phyloP scores from a whole-genome alignment of 805 yeast genomes.

The Hanseniaspora taiwanica region DNA sequence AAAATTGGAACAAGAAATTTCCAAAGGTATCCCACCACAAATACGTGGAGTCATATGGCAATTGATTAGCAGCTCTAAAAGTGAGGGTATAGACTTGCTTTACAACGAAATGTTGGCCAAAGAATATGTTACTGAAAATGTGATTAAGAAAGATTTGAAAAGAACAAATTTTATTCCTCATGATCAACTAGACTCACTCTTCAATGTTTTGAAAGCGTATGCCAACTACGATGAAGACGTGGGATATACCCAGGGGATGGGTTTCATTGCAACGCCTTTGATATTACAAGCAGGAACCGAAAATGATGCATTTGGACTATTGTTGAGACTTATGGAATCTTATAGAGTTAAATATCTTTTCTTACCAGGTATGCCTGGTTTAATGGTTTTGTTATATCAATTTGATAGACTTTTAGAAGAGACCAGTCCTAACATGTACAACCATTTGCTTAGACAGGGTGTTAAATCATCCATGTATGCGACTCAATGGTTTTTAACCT shows the following conservation, averaged over 20 bases:
- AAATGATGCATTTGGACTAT: constrained; percentile 70
- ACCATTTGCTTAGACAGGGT: constrained; percentile 76
- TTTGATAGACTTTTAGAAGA: constrained; percentile 82
- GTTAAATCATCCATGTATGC: constrained; percentile 92
- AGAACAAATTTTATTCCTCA: constrained; percentile 71
- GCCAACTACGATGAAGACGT: constrained; percentile 81
- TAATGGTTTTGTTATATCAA: constrained; percentile 73
- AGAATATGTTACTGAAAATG: constrained; percentile 54
- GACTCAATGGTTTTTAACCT: constrained; percentile 91
- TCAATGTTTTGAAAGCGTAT: constrained; percentile 69
- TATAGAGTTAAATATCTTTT: constrained; percentile 71
- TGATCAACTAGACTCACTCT: constrained; percentile 51
- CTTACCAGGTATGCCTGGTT: constrained; percentile 86
- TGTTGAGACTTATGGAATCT: constrained; percentile 71
- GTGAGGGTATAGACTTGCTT: constrained; percentile 28
- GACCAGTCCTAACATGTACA: constrained; percentile 52
- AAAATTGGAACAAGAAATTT: constrained; percentile 45
- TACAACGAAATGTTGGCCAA: constrained; percentile 33
- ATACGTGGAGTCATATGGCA: constrained; percentile 91
- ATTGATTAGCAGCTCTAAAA: constrained; percentile 66
- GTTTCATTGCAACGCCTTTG: constrained; percentile 78
- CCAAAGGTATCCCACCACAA: constrained; percentile 71
- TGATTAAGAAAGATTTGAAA: constrained; percentile 68
- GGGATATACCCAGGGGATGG: constrained; percentile 98
- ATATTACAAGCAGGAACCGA: constrained; percentile 56